A percentile compares a stretch with the other conserved stretches of the same genome.
phyloP scores from a whole-genome alignment of 1,139 yeast species.

The Kodamaea plutei region DNA sequence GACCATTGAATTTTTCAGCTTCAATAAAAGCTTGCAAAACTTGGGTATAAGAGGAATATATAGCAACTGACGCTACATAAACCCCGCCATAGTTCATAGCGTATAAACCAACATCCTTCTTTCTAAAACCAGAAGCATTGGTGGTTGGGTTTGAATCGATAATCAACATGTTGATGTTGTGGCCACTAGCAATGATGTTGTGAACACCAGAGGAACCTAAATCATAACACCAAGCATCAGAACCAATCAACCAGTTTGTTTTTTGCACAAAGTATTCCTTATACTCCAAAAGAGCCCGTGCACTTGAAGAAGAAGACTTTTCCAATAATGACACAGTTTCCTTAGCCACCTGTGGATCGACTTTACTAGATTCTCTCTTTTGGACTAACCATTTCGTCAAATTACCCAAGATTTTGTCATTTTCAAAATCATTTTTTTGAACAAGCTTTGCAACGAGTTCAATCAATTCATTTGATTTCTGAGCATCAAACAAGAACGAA shows the following conservation, averaged over 20 bases:
- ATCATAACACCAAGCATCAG: conserved; percentile 95
- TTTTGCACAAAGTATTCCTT: conserved; percentile 43
- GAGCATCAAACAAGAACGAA: conserved; percentile 55
- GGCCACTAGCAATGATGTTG: conserved; percentile 69
- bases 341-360: conserved; percentile 23
- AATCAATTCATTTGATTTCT: conserved; percentile 46
- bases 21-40: conserved; percentile 84
- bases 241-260: conserved; percentile 83
- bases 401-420: conserved; percentile 48
- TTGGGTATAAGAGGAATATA: conserved; percentile 91
- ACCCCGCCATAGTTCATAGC: conserved; percentile 93
- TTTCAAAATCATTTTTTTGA: conserved; percentile 46
- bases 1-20: conserved; percentile 85
- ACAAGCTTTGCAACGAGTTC: conserved; percentile 47
- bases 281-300: conserved; percentile 36
- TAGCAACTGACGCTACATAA: conserved; percentile 93
- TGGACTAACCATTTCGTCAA: conserved; percentile 68
- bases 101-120: conserved; percentile 90
- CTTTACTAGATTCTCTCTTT: conserved; percentile 27
- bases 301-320: conserved; percentile 21
- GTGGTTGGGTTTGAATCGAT: conserved; percentile 81
- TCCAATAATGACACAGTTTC: conserved; percentile 42
- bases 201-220: conserved; percentile 91
- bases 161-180: conserved; percentile 78
- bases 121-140: conserved; percentile 46